phyloP scores from a whole-genome alignment of 2,329 filamentous ascomycete genomes.

The Domatiomyces globalis region DNA sequence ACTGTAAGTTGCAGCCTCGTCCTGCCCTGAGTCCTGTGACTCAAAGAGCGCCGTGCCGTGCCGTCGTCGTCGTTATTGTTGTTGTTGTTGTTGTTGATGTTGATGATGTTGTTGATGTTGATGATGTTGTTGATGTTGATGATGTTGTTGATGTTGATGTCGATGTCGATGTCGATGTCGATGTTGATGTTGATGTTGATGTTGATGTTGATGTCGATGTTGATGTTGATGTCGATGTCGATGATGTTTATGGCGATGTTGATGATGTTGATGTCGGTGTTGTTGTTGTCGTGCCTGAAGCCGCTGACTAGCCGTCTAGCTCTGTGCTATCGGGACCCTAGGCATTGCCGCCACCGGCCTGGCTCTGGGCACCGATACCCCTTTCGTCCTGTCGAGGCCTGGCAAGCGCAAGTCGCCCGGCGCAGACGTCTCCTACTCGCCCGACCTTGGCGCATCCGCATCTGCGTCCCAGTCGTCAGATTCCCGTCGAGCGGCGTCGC shows the following conservation, averaged over 20 bases:
- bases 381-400: slow-evolving; percentile 12
- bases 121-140: too few relatives aligned
- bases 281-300: not conserved
- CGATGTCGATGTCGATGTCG: too few relatives aligned
- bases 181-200: too few relatives aligned
- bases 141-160: too few relatives aligned
- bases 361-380: slow-evolving; percentile 40
- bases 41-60: too few relatives aligned
- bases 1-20: slow-evolving; percentile 6
- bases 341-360: slow-evolving; percentile 46
- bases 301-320: slow-evolving; percentile 27
- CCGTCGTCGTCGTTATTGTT: not conserved
- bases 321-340: slow-evolving; percentile 50
- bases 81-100: too few relatives aligned
- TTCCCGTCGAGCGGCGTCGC: slow-evolving; percentile 5
- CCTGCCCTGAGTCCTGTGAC: not conserved
- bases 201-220: too few relatives aligned
- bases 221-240: too few relatives aligned
- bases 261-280: too few relatives aligned
- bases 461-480: not conserved
- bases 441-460: not conserved
- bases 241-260: too few relatives aligned
- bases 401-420: slow-evolving; percentile 26
- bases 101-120: too few relatives aligned
- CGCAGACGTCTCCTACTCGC: slow-evolving; percentile 20